Evolutionary conservation across 257 asterid species (phyloP).

Genomic region (Capsicum rhomboideum): DNA sequence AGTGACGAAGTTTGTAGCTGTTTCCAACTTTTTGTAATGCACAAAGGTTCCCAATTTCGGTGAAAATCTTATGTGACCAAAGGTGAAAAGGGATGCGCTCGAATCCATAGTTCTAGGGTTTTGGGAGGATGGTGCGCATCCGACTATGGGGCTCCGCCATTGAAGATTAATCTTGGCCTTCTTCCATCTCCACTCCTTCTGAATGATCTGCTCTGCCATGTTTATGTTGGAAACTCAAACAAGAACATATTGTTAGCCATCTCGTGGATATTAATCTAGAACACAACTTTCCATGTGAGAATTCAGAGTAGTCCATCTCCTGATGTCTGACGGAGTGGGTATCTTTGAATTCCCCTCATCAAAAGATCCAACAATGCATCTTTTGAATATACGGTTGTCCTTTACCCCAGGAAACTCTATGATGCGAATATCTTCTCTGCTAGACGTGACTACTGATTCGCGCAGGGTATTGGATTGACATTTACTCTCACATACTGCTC

Average conservation of each 20-base stretch:
- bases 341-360: not conserved
- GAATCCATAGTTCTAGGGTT: not conserved
- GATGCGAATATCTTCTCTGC: not conserved
- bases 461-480: not conserved
- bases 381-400: not conserved
- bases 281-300: not conserved
- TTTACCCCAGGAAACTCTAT: not conserved
- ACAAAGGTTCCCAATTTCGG: not conserved
- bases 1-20: no score
- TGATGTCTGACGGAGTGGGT: not conserved
- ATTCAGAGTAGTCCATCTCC: not conserved
- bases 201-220: not conserved
- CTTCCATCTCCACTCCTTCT: not conserved
- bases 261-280: not conserved
- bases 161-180: not conserved
- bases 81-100: not conserved
- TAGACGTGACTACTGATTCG: not conserved
- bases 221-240: not conserved
- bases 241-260: not conserved
- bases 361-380: not conserved
- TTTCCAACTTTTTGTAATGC: no score
- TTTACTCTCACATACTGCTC: not conserved
- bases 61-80: not conserved
- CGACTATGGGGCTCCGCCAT: not conserved
- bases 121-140: not conserved